Evolutionary conservation across 768 basidiomycete species (phyloP).

Genomic region (Trametes sanguinea): DNA sequence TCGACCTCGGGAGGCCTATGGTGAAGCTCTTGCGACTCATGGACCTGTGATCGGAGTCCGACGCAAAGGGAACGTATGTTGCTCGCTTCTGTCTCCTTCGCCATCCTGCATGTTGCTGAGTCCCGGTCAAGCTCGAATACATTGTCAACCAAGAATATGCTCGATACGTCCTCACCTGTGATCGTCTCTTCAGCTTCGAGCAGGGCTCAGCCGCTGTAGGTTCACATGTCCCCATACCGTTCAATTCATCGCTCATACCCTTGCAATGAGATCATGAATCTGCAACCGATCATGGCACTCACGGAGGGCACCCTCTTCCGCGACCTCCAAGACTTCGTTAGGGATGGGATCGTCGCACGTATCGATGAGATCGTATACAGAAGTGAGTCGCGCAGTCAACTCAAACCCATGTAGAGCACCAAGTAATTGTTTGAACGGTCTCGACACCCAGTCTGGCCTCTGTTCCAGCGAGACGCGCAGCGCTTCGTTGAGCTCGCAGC

Average conservation of each 20-base stretch:
- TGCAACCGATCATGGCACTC: conserved; percentile 32
- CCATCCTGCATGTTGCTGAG: neutral
- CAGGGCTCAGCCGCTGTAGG: conserved; percentile 34
- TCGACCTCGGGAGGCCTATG: conserved; percentile 36
- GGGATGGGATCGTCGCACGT: conserved; percentile 31
- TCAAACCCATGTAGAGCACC: neutral
- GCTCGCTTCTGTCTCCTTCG: neutral
- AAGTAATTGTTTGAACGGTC: neutral
- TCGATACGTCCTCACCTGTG: conserved; percentile 33
- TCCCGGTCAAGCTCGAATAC: conserved; percentile 34
- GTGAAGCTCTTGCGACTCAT: conserved; percentile 31
- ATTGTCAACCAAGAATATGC: conserved; percentile 34
- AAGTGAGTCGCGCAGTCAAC: conserved; percentile 4
- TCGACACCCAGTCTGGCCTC: conserved; percentile 15
- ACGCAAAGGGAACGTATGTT: conserved; percentile 34
- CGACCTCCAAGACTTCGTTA: conserved; percentile 34
- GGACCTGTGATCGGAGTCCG: conserved; percentile 37
- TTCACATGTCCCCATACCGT: neutral
- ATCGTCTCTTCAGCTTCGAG: conserved; percentile 37
- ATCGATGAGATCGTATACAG: conserved; percentile 30
- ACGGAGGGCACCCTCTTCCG: conserved; percentile 32
- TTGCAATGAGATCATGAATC: conserved; percentile 33
- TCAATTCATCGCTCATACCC: neutral
- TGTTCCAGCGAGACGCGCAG: conserved; percentile 31
- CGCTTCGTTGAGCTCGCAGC: conserved; percentile 19